phyloP scores from a whole-genome alignment of 768 basidiomycete genomes.

The Dendrothele bispora region DNA sequence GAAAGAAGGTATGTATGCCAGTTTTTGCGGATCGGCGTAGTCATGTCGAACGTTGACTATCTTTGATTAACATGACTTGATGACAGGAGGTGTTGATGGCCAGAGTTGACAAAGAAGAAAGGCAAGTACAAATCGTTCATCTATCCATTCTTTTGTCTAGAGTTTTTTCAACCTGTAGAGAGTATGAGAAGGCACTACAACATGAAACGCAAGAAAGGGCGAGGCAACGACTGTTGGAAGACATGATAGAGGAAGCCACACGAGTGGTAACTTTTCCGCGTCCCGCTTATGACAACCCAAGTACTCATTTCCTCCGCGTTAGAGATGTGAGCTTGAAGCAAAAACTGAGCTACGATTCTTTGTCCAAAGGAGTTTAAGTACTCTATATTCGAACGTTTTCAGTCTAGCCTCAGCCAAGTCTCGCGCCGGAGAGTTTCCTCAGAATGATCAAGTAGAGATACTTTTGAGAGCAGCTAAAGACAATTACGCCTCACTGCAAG shows the following conservation, averaged over 20 bases:
- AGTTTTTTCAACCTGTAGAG: no score
- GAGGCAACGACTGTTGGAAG: conserved; percentile 27
- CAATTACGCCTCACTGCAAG: conserved; percentile 35
- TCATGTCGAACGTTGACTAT: no score
- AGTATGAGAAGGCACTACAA: conserved; percentile 46
- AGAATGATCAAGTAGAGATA: conserved; percentile 43
- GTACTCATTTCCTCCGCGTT: no score
- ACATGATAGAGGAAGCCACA: conserved; percentile 36
- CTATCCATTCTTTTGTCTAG: neutral
- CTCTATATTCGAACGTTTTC: conserved; percentile 41
- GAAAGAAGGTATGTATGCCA: no score
- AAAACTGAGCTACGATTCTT: conserved; percentile 30
- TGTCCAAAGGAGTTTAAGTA: conserved; percentile 33
- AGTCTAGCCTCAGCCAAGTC: conserved; percentile 46
- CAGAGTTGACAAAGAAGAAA: conserved; percentile 44
- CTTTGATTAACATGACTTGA: no score
- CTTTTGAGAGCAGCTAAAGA: conserved; percentile 30
- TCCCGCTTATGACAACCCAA: no score
- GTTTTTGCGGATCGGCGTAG: no score
- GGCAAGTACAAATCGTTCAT: conserved; percentile 23
- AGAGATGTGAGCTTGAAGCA: conserved; percentile 33
- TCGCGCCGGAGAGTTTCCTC: conserved; percentile 43
- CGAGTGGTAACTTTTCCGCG: conserved; percentile 32
- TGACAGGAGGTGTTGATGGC: conserved; percentile 37
- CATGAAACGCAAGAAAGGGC: conserved; percentile 39